phyloP scores from a whole-genome alignment of 2,329 filamentous ascomycete species.

The Pyricularia pennisetigena region DNA sequence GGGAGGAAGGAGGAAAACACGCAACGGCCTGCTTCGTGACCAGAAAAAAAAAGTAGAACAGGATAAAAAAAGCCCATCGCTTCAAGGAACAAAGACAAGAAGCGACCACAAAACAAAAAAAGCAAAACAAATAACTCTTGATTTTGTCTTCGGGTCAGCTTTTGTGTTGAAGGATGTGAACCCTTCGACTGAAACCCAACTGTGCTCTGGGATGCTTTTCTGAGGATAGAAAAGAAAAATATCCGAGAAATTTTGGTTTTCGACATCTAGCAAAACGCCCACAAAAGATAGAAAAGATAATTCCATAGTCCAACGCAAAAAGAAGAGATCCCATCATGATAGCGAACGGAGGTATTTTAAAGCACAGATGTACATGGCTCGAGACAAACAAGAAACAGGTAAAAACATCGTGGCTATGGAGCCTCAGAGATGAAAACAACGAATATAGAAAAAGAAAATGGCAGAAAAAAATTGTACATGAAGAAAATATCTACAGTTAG shows the following conservation, averaged over 20 bases:
- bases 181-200: neutral
- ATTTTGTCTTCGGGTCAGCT: neutral
- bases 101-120: neutral
- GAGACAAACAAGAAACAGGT: neutral
- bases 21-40: neutral
- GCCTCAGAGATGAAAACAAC: neutral
- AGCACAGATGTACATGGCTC: neutral
- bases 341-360: neutral
- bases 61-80: neutral
- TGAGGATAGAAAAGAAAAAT: neutral
- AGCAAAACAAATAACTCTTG: neutral
- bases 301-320: neutral
- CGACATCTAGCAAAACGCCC: neutral
- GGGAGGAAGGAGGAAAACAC: neutral
- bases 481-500: neutral
- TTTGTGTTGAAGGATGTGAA: neutral
- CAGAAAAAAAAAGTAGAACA: neutral
- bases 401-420: neutral
- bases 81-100: neutral
- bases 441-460: neutral
- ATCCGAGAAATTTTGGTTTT: neutral
- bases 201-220: neutral
- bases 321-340: neutral
- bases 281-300: neutral
- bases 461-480: constrained; percentile 1